Base-by-base conservation (phyloP, 1,139 yeast species). In the Saccharomycopsis hybrid region DNA sequence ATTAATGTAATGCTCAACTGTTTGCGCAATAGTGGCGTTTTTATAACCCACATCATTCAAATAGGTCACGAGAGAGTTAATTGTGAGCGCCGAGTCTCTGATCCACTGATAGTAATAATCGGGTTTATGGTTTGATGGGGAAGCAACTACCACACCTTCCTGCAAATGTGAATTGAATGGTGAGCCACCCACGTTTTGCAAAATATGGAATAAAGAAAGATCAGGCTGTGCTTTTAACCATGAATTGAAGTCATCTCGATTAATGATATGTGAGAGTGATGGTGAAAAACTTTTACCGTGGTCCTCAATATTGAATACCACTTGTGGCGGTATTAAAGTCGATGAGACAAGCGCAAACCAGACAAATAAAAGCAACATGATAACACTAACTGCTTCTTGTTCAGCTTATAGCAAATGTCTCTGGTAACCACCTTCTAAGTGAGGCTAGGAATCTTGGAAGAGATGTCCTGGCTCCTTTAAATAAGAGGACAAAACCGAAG, bases 21-120 rank as follows among this genome's bases (percentile, higher is more conserved):
- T 61, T 3, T 59, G 53, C 3, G 62, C 58, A 24, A 74, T 57
- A 8, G 65, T 57, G 7, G 59, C 58, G 38, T 62, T 62, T 4
- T 61, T 55, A 3, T 69, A 58, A 13, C 66, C 63, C 29, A 63
- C 61, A 51, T 77, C 82, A 42, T 71, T 71, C 54, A 82, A 68
- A 54, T 70, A 70, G 51, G 77, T 74, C 28, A 83, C 71, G 48
- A 90, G 68, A 0, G 94, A 74, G 54, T 80, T 77, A 48, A 87
- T 75, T 1, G 95, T 83, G 47, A 90, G 76, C 0, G 97, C 96
- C 35, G 90, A 80, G 62, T 90, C 98, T 59, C 98, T 74, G 2
- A 80, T 76, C 98, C 98, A 90, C 60, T 86, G 95, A 61, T 77
- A 90, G 59, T 77, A 89, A 63, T 90, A 90, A 65, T 90, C 75